Evolutionary conservation across 176 grass and related monocot genomes (phyloP).

Genomic region (Zea mays): Zm-B73-REFERENCE-NAM-5.0 NC_050098.1:173299001-173299500

Average conservation of each 20-base stretch:
- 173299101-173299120: conserved; percentile 12
- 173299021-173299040: conserved; percentile 41
- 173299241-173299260: neutral
- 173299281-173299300: neutral
- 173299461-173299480: conserved; percentile 65
- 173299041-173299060: conserved; percentile 40
- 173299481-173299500: conserved; percentile 57
- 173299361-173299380: conserved; percentile 22
- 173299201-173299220: too few relatives aligned
- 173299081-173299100: conserved; percentile 21
- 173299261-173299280: neutral
- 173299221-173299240: too few relatives aligned
- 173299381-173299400: conserved; percentile 38
- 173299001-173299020: conserved; percentile 50
- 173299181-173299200: too few relatives aligned
- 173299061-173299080: neutral
- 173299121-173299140: neutral
- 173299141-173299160: too few relatives aligned
- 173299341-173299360: conserved; percentile 7
- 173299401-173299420: conserved; percentile 39
- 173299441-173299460: conserved; percentile 68
- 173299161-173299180: too few relatives aligned
- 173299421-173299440: conserved; percentile 74
- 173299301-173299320: conserved; percentile 23
- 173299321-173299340: neutral